These are phyloP conservation scores for Penicillium subrubescens DNA, from an alignment of 495 filamentous ascomycete genomes.

Conservation along the genomic window DNA sequence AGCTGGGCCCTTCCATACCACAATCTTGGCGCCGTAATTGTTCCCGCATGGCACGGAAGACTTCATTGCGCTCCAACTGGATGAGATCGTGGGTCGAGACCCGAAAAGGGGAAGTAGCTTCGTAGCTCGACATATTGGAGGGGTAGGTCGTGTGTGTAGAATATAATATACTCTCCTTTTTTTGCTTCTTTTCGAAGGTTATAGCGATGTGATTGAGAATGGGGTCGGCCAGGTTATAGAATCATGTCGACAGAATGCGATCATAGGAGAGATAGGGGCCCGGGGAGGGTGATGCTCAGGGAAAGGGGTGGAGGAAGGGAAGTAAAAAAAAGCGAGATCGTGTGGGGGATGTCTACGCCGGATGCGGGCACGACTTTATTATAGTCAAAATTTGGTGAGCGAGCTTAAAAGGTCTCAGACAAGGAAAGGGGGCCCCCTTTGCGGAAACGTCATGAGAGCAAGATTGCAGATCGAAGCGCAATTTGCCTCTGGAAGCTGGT, in stretches of 20 bases:
- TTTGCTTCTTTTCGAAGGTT: background rate
- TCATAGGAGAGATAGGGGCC: slow-evolving; percentile 6
- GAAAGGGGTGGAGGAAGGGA: background rate
- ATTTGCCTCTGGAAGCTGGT: slow-evolving; percentile 4
- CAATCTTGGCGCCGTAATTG: slow-evolving; percentile 47
- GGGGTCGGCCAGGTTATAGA: slow-evolving; percentile 15
- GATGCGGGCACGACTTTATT: slow-evolving; percentile 28
- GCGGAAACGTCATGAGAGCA: slow-evolving; percentile 33
- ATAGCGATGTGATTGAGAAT: slow-evolving; percentile 7
- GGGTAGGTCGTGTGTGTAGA: background rate
- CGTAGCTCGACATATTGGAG: slow-evolving; percentile 30
- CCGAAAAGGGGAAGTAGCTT: slow-evolving; percentile 47
- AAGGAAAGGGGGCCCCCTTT: slow-evolving; percentile 18
- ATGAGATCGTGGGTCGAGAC: slow-evolving; percentile 43
- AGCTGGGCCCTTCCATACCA: slow-evolving; percentile 44
- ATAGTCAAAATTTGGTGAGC: background rate
- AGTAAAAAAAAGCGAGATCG: slow-evolving; percentile 8
- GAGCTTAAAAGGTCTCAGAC: background rate
- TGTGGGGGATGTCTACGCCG: slow-evolving; percentile 13
- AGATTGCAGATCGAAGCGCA: slow-evolving; percentile 22
- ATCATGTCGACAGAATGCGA: slow-evolving; percentile 19
- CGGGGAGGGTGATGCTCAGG: background rate
- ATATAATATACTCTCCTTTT: background rate
- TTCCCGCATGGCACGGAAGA: slow-evolving; percentile 46
- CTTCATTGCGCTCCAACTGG: slow-evolving; percentile 44